Percentiles rank a stretch among this genome's conserved stretches.
phyloP scores from a whole-genome alignment of 1,139 yeast species.

The Spencermartinsiella ligniputridi region DNA sequence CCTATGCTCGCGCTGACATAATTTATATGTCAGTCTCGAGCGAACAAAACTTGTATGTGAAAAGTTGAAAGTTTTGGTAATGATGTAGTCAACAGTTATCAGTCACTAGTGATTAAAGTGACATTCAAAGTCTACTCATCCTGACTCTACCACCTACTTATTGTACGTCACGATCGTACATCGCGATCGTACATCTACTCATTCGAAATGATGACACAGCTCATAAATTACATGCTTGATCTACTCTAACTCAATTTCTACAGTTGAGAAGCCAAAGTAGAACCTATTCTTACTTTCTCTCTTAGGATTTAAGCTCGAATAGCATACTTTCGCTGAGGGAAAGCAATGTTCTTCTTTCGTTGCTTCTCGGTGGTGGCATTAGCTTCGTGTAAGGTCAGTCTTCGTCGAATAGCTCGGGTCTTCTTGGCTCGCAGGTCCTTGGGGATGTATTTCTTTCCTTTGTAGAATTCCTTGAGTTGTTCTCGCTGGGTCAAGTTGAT shows the following conservation, averaged over 20 bases:
- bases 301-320: slow-evolving; percentile 91
- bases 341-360: slow-evolving; percentile 87
- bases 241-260: background rate
- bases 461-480: slow-evolving; percentile 89
- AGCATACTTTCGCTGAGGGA: slow-evolving; percentile 98
- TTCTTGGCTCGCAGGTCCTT: slow-evolving; percentile 99
- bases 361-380: slow-evolving; percentile 79
- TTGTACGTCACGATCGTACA: too few relatives aligned
- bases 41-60: too few relatives aligned
- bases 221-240: background rate
- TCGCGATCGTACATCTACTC: too few relatives aligned
- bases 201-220: too few relatives aligned
- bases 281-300: too few relatives aligned
- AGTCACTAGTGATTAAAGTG: too few relatives aligned
- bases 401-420: slow-evolving; percentile 99
- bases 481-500: slow-evolving; percentile 97
- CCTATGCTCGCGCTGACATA: too few relatives aligned
- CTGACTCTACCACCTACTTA: too few relatives aligned
- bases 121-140: too few relatives aligned
- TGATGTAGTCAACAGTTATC: too few relatives aligned
- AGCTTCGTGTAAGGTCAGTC: slow-evolving; percentile 85
- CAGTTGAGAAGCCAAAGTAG: background rate
- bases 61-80: too few relatives aligned
- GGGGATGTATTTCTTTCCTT: slow-evolving; percentile 94
- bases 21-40: too few relatives aligned